Evolutionary conservation across 208 protist species (phyloP).

Genomic region (Angomonas ambiguus): DNA sequence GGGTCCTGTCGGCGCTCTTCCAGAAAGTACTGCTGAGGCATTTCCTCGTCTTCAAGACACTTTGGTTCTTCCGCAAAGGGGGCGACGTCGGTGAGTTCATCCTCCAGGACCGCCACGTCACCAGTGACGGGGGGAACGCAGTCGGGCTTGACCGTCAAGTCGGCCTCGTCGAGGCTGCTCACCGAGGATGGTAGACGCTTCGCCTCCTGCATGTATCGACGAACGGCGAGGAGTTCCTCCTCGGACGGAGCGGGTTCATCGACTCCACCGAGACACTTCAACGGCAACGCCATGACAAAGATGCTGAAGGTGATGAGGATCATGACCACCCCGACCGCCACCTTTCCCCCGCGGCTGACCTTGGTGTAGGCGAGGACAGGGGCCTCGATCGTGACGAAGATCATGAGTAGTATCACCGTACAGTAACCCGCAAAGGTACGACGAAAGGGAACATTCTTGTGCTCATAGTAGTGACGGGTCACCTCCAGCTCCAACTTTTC

Average conservation of each 20-base stretch:
- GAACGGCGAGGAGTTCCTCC: conserved; percentile 2
- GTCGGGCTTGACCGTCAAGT: neutral
- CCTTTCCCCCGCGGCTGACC: conserved; percentile 17
- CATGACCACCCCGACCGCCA: conserved; percentile 29
- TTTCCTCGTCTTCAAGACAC: too few species aligned
- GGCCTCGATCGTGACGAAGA: conserved; percentile 56
- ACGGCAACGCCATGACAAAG: conserved; percentile 38
- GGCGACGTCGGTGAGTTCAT: neutral
- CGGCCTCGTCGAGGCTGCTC: neutral
- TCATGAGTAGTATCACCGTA: conserved; percentile 28
- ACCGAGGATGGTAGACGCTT: neutral
- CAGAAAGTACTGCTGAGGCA: conserved; percentile 1
- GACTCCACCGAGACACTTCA: conserved; percentile 38
- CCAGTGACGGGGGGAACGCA: neutral
- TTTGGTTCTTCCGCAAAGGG: too few species aligned
- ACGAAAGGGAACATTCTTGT: conserved; percentile 48
- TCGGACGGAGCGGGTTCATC: conserved; percentile 25
- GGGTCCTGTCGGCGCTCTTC: conserved; percentile 30
- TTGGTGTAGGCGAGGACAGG: conserved; percentile 41
- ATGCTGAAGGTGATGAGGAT: conserved; percentile 28
- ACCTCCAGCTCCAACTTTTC: conserved; percentile 29
- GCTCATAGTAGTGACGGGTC: conserved; percentile 32
- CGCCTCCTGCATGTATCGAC: neutral
- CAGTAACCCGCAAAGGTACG: conserved; percentile 40
- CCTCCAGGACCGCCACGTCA: neutral